Base-by-base conservation (phyloP, 163 green algal genomes). In the Chlorella variabilis region DNA sequence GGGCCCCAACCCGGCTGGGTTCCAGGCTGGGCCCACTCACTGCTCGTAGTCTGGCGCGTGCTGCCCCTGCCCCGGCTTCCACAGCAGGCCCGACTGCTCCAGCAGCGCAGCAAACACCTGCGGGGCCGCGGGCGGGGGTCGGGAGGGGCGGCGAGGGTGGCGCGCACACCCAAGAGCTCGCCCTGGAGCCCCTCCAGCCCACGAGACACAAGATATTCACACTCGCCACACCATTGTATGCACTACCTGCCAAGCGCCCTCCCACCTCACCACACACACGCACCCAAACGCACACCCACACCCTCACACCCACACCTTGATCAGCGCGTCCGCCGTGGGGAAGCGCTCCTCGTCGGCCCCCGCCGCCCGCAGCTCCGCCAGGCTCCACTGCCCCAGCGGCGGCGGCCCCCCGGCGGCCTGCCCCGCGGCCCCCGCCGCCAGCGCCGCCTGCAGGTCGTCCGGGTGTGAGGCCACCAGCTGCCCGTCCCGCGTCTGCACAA, bases 381-480 rank as follows among this genome's bases (percentile, higher is more conserved):
- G 63, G 42, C 67, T 63, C 41, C 68, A 25, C 34, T 38, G 11
- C 0, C 33, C 34, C 34, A 31, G 71, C 33, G 49, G 33, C 33
- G 13, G 48, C 9, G 45, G 21, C 20, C 48, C 9, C 54, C 58
- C 23, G 54, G 9, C 20, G 20, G 20, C 54, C 18, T 54, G 45
- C 48, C 11, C 59, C 59, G 38, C 8, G 3, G 36, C 73, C 21
- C 8, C 69, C 69, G 56, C 54, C 38, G n/a, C 29, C 42, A 82
- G 20, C 33, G 34, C 56, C 29, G 67, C 68, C 71, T 78, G 71
- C 31, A 87, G 6, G 56, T 77, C 48, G 7, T 58, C 51, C 2
- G 83, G 83, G 56, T 87, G 83, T 1, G 67, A 78, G 7, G 81
- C 58, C 48, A 87, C 69, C 48, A 87, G 70, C 27, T 78, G 51